These are phyloP conservation scores for Cystofilobasidium macerans DNA, from an alignment of 768 basidiomycete genomes.

Conservation along the genomic window DNA sequence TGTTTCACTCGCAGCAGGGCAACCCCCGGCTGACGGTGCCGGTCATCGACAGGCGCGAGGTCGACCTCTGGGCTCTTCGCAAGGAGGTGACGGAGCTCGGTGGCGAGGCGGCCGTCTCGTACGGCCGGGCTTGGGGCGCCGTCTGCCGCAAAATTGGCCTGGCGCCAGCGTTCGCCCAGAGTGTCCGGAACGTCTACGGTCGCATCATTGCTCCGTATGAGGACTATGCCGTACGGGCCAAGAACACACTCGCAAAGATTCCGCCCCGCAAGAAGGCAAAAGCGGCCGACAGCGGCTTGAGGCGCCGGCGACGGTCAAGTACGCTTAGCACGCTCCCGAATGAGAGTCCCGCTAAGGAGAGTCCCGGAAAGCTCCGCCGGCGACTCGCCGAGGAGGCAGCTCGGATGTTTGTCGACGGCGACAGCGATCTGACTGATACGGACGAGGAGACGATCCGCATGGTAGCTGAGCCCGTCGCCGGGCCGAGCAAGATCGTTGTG, in stretches of 20 bases:
- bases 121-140: conserved; percentile 75
- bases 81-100: conserved; percentile 84
- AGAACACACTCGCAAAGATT: conserved; percentile 34
- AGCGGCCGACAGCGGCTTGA: background rate
- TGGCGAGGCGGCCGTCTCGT: conserved; percentile 81
- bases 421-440: conserved; percentile 3
- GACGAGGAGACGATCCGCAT: conserved; percentile 3
- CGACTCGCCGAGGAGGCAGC: background rate
- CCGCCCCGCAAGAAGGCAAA: background rate
- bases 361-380: background rate
- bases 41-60: conserved; percentile 77
- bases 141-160: conserved; percentile 71
- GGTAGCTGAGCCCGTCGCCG: background rate
- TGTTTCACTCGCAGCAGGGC: conserved; percentile 91
- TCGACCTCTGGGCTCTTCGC: conserved; percentile 86
- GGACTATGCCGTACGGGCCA: conserved; percentile 61
- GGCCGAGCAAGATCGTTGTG: background rate
- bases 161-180: conserved; percentile 68
- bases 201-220: conserved; percentile 95
- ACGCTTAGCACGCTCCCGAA: background rate
- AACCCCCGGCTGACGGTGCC: conserved; percentile 84
- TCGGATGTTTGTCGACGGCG: background rate
- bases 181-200: conserved; percentile 79
- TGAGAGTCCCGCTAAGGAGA: background rate
- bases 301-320: background rate